These are phyloP conservation scores for Hypoxylon lenormandii DNA, from an alignment of 495 filamentous ascomycete genomes.

Conservation along the genomic window DNA sequence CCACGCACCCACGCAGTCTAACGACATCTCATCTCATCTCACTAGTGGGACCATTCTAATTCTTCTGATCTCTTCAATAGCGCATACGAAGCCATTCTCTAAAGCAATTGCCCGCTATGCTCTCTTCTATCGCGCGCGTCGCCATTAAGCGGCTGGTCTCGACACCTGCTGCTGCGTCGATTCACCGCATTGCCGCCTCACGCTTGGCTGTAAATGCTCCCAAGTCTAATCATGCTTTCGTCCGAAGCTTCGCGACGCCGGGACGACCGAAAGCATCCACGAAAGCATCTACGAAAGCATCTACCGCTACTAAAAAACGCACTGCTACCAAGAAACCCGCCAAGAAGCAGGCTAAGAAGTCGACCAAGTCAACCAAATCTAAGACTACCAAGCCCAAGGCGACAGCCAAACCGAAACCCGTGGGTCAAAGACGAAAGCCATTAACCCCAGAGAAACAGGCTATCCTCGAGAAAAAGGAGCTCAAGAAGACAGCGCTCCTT, in stretches of 20 bases:
- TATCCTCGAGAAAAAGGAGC: constrained; percentile 33
- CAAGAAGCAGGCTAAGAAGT: constrained; percentile 36
- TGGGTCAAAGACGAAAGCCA: constrained; percentile 23
- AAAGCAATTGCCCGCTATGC: constrained; percentile 48
- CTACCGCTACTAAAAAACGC: too few species aligned
- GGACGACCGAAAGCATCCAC: constrained; percentile 28
- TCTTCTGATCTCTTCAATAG: constrained; percentile 2
- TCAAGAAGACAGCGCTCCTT: constrained; percentile 50
- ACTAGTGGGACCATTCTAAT: neutral
- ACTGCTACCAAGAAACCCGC: constrained; percentile 38
- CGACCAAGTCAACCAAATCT: constrained; percentile 1
- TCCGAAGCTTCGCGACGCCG: constrained; percentile 48
- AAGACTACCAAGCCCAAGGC: constrained; percentile 40
- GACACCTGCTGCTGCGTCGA: constrained; percentile 31
- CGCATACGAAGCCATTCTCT: constrained; percentile 1
- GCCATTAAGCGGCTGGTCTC: constrained; percentile 49
- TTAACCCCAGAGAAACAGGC: constrained; percentile 43
- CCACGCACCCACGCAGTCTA: too few species aligned
- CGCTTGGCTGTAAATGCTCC: constrained; percentile 26
- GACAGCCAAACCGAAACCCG: constrained; percentile 34
- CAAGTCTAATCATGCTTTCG: constrained; percentile 14
- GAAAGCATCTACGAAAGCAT: too few species aligned
- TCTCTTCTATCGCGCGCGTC: constrained; percentile 53
- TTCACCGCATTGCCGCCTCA: constrained; percentile 26
- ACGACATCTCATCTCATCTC: constrained; percentile 6